Conservation (phyloP, 352 stramenopile species). For the Phytophthora pini region DNA sequence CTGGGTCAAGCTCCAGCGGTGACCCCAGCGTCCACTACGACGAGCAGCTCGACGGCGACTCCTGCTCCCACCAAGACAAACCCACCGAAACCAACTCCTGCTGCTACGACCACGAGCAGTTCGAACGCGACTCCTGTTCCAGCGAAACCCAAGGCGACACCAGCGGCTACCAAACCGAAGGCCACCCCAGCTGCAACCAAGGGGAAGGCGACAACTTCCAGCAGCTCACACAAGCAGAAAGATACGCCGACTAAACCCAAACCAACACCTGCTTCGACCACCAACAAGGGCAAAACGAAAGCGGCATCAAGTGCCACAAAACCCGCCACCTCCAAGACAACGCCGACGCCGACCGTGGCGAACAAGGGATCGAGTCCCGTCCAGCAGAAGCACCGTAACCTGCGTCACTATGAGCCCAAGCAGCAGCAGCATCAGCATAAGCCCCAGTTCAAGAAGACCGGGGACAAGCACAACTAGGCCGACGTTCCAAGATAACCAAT, state of each 20-base stretch:
- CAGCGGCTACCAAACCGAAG: conserved; percentile 4
- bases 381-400: conserved; percentile 7
- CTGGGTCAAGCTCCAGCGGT: conserved; percentile 14
- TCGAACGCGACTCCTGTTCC: conserved; percentile 1
- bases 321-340: neutral
- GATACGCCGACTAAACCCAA: conserved; percentile 4
- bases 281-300: conserved; percentile 1
- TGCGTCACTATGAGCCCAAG: conserved; percentile 6
- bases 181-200: neutral
- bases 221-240: neutral
- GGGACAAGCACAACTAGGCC: neutral
- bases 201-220: neutral
- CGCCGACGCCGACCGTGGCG: neutral
- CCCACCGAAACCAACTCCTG: conserved; percentile 10
- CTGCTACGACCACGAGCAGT: conserved; percentile 5
- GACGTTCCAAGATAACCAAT: neutral
- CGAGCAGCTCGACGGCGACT: neutral
- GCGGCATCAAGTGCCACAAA: conserved; percentile 6
- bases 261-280: neutral
- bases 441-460: neutral
- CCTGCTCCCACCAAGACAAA: conserved; percentile 15
- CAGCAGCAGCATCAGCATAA: neutral
- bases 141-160: neutral
- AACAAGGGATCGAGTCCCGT: neutral
- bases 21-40: conserved; percentile 17